Evolutionary conservation across 805 yeast genomes (phyloP), one percentile per base, ranked within the genome.

Genomic region (Candida jianshihensis): DNA sequence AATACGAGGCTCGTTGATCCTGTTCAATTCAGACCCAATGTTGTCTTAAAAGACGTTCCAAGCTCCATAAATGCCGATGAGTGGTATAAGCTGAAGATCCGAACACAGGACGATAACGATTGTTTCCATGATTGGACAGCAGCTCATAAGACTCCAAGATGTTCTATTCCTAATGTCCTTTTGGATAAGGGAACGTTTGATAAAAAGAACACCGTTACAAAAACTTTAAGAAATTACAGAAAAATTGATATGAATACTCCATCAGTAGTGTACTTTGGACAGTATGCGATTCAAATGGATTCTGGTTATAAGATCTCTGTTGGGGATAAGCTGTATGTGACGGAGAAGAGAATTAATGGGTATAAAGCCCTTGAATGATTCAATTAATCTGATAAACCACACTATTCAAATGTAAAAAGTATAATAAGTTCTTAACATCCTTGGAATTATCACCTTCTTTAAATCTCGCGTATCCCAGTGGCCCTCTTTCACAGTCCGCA

Each of bases 401-500:
- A 47, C 80, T 73, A 8, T 60, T 59, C 41, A 69, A 54, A 42
- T 71, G 66, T 24, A 77, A 48, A 34, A 65, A 68, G 41, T 71
- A 70, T 8, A 55, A 53, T 34, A 73, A 55, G 30, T 64, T 54
- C 40, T 64, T 60, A 9, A 59, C 62, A 19, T 66, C 66, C 7
- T 51, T 54, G 14, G 48, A 53, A 12, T 42, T 36, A 6, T 43
- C 46, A 9, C 38, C 41, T 2, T 46, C 45, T 3, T 41, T 51
- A 25, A 19, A 65, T 6, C 70, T 79, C 20, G 76, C 87, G 60
- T 70, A 78, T 16, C 94, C 94, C 15, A 83, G 48, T 0, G 90
- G 90, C 0, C 94, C 94, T 39, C 69, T 65, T 46, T 82, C 89
- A 59, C 94, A 83, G 41, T 79, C 88, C 5, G 87, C 75, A 54